Percentiles rank a stretch among this genome's conserved stretches.
Conservation (phyloP, 345 rosid genomes). For the Bretschneidera sinensis region DNA sequence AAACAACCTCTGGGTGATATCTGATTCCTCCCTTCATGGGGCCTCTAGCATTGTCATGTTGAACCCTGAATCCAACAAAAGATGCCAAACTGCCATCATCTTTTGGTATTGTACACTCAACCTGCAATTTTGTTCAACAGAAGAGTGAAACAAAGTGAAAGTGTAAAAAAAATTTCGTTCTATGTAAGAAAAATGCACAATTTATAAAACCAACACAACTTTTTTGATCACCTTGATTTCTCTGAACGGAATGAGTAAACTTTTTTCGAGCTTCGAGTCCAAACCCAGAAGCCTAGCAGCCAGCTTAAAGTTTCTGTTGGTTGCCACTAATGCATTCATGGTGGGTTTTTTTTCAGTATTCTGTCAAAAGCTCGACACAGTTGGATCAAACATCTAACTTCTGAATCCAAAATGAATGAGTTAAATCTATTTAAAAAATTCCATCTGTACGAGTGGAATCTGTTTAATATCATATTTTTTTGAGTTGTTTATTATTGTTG, state of each 20-base stretch:
- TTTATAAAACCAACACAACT: too few relatives aligned
- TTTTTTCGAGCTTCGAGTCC: slow-evolving; percentile 94
- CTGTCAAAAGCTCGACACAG: background rate
- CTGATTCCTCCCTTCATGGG: slow-evolving; percentile 99
- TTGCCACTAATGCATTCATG: slow-evolving; percentile 96
- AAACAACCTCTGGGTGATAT: slow-evolving; percentile 86
- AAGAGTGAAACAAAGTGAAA: background rate
- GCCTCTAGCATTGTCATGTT: slow-evolving; percentile 97
- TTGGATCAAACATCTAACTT: slow-evolving; percentile 9
- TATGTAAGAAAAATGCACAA: too few relatives aligned
- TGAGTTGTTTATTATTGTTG: too few relatives aligned
- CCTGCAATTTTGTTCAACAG: slow-evolving; percentile 40
- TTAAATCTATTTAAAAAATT: slow-evolving; percentile 15
- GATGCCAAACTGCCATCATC: slow-evolving; percentile 89
- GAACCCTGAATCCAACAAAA: slow-evolving; percentile 90
- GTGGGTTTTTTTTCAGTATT: slow-evolving; percentile 19
- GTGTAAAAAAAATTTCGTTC: too few relatives aligned
- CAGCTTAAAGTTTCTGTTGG: slow-evolving; percentile 88
- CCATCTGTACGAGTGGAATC: background rate
- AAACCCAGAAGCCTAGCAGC: slow-evolving; percentile 88
- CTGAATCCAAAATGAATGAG: slow-evolving; percentile 9
- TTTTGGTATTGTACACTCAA: slow-evolving; percentile 89
- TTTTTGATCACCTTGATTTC: slow-evolving; percentile 78
- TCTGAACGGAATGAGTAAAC: slow-evolving; percentile 92
- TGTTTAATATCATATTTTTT: too few relatives aligned